Conservation (phyloP, 2,329 filamentous ascomycete species). For the Ophiostoma tasmaniense region DNA sequence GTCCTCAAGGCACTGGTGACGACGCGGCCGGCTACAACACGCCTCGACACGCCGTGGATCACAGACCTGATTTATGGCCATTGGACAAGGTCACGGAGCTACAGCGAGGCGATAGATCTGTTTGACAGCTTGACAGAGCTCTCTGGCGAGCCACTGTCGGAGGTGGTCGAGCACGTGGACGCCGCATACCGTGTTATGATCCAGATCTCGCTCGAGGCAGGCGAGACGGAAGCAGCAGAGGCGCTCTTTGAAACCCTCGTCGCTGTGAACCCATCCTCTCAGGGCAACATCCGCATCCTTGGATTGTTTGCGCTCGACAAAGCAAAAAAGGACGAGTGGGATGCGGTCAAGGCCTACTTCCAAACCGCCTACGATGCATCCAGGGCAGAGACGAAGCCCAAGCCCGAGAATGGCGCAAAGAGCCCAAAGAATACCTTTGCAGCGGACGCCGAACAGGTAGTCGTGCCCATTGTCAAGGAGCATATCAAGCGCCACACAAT, state of each 20-base stretch:
- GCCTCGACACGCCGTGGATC: conserved; percentile 31
- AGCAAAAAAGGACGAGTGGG: conserved; percentile 36
- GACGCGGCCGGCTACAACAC: conserved; percentile 19
- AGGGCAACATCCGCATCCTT: conserved; percentile 28
- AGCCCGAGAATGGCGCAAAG: background rate
- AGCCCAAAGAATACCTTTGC: conserved; percentile 3
- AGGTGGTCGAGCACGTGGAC: conserved; percentile 25
- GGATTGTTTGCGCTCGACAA: conserved; percentile 30
- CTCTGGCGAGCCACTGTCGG: conserved; percentile 20
- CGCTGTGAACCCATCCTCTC: conserved; percentile 20
- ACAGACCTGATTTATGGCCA: conserved; percentile 30
- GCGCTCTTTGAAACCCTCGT: conserved; percentile 26
- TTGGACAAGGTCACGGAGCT: conserved; percentile 28
- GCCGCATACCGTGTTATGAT: conserved; percentile 33
- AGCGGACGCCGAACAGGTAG: conserved; percentile 26
- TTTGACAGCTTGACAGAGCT: conserved; percentile 22
- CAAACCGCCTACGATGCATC: conserved; percentile 18
- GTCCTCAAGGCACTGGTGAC: conserved; percentile 27
- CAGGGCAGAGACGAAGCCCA: background rate
- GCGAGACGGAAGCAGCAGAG: conserved; percentile 26
- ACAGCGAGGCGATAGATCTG: conserved; percentile 23
- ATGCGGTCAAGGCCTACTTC: conserved; percentile 30
- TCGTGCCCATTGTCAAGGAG: conserved; percentile 33
- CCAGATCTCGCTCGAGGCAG: conserved; percentile 33
- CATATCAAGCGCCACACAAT: conserved; percentile 33